These are phyloP conservation scores for Oryza glumipatula DNA, from an alignment of 176 grass and related monocot genomes.

Conservation along the genomic window DNA sequence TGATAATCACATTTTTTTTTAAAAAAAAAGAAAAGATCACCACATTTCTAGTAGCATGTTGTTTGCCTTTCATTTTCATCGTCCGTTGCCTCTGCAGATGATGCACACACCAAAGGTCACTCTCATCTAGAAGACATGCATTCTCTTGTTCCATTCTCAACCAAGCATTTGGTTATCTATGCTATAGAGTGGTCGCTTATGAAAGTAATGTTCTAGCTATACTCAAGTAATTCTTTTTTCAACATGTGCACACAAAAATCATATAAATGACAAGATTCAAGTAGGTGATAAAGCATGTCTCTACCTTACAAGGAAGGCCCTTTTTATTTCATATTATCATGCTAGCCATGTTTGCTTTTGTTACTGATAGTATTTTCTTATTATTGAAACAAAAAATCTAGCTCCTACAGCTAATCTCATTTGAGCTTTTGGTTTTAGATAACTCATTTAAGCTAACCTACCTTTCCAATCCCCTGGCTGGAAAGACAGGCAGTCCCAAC, in stretches of 20 bases:
- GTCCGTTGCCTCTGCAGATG: slow-evolving; percentile 16
- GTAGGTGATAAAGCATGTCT: not conserved
- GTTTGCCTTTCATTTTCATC: slow-evolving; percentile 48
- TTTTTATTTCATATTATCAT: not conserved
- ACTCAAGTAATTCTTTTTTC: not conserved
- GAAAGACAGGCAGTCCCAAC: slow-evolving; percentile 37
- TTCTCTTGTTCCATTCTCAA: slow-evolving; percentile 29
- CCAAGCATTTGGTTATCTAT: not conserved
- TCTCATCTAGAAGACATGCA: slow-evolving; percentile 13
- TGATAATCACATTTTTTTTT: not conserved
- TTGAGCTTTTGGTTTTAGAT: not conserved
- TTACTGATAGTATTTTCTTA: not conserved
- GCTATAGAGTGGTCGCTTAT: not conserved
- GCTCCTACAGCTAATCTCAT: slow-evolving; percentile 25
- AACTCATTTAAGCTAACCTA: slow-evolving; percentile 11
- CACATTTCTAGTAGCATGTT: not conserved
- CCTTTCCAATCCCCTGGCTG: slow-evolving; percentile 39
- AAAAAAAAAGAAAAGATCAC: not conserved
- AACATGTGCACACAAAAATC: not conserved
- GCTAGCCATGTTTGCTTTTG: not conserved
- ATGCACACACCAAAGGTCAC: slow-evolving; percentile 9
- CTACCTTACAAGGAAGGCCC: not conserved
- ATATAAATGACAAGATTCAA: not conserved
- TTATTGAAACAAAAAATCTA: not conserved
- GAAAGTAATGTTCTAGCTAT: not conserved